Base-by-base conservation (phyloP, 2,329 filamentous ascomycete species). In the Aspergillus sp. region DNA sequence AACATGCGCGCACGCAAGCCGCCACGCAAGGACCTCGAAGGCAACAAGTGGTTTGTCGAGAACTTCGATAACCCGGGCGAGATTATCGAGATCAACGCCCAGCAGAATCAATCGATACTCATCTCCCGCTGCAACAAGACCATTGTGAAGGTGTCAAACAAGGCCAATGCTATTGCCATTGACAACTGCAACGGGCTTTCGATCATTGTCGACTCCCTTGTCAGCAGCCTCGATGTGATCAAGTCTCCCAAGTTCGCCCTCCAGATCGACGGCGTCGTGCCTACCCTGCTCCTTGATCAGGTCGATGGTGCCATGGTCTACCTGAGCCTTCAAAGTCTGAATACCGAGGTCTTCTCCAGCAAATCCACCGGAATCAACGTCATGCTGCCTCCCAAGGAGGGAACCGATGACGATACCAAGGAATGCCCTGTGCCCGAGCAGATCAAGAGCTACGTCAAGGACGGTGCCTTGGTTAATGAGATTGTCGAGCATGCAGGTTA, bases 11-110 rank as follows among this genome's bases (percentile, higher is more conserved):
- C 77, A 17, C 88, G 86, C 69, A 91, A 86, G 63, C 82, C 82
- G 32, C 69, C 82, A 8, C 80, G 76, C 56, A 85, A 82, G 68
- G 80, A 82, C 42, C 72, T 91, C 1, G 80, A 86, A 40, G 82
- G 82, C 33, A 95, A 86, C 63, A 96, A 96, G 62, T 98, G 91
- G 91, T 77, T 81, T 36, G 77, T 98, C 50, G 91, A 96, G 71
- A 91, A 98, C 66, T 96, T 78, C 52, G 91, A 98, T 32, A 84
- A 80, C 39, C 65, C 68, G 33, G 75, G 78, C 38, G 69, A 78
- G 11, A 78, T 88, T 3, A 72, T 96, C 40, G 80, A 89, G 57
- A 80, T 95, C 47, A 73, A 88, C 33, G 88, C 86, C 8, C 72
- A 77, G 43, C 77, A 93, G 53, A 78, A 79, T 28, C 91, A 98